A percentile compares a stretch with the other conserved stretches of the same genome.
Evolutionary conservation across 2,329 filamentous ascomycete genomes (phyloP).

Genomic region (Acarospora socialis): DNA sequence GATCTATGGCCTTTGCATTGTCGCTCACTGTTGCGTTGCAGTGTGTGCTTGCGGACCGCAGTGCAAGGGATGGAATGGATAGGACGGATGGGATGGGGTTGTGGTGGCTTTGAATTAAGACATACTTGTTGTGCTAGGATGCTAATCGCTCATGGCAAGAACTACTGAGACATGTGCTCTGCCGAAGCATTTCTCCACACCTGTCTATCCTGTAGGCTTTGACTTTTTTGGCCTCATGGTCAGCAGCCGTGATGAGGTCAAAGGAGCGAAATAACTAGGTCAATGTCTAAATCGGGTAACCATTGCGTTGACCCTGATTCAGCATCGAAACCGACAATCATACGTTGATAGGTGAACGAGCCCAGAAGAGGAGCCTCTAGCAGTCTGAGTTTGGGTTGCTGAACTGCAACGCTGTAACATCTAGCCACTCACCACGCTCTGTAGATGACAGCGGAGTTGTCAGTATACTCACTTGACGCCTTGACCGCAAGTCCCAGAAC

Average conservation of each 20-base stretch:
- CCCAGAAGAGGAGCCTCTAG: constrained; percentile 75
- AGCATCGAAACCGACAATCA: constrained; percentile 74
- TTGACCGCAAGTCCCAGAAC: constrained; percentile 84
- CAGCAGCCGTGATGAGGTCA: constrained; percentile 59
- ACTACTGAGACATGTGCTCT: no score
- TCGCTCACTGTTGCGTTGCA: no score
- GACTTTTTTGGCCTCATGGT: constrained; percentile 58
- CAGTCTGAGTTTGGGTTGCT: constrained; percentile 72
- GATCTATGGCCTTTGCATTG: no score
- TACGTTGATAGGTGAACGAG: constrained; percentile 79
- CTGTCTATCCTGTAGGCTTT: constrained; percentile 84
- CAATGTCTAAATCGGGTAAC: constrained; percentile 79
- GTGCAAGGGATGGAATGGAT: no score
- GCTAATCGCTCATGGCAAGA: no score
- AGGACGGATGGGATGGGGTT: no score
- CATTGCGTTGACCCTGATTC: constrained; percentile 91
- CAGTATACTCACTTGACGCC: constrained; percentile 65
- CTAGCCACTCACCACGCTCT: constrained; percentile 31
- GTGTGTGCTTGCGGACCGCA: no score
- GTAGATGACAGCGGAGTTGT: constrained; percentile 36
- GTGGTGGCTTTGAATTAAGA: no score
- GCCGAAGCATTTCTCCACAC: no score
- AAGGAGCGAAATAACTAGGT: constrained; percentile 48
- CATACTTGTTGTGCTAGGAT: no score
- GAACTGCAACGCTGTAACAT: constrained; percentile 81